A percentile compares a stretch with the other conserved stretches of the same genome.
phyloP scores from a whole-genome alignment of 2,329 filamentous ascomycete genomes.

The Trichoderma arundinaceum region DNA sequence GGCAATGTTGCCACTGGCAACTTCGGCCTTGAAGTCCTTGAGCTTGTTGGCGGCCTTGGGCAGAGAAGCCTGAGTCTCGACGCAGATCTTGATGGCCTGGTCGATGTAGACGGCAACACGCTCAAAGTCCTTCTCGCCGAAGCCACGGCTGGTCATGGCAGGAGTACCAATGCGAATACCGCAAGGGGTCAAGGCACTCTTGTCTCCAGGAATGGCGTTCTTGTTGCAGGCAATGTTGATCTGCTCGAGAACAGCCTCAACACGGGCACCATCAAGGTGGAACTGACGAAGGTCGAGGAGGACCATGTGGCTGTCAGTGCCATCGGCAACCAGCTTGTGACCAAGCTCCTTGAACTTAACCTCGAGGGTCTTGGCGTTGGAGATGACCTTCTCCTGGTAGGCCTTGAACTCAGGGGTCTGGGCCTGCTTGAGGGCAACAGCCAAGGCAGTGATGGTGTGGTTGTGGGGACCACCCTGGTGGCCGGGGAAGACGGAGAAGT shows the following conservation, averaged over 20 bases:
- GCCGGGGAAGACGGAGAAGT: slow-evolving; percentile 98
- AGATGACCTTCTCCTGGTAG: slow-evolving; percentile 90
- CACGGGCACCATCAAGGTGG: slow-evolving; percentile 87
- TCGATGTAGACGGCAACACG: slow-evolving; percentile 90
- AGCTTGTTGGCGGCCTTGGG: slow-evolving; percentile 99
- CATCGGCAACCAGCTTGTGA: slow-evolving; percentile 93
- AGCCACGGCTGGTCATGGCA: slow-evolving; percentile 95
- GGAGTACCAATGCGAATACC: slow-evolving; percentile 96
- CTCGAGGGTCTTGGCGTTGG: slow-evolving; percentile 92
- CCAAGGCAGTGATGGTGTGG: slow-evolving; percentile 97
- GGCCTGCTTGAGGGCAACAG: slow-evolving; percentile 94
- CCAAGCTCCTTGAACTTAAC: slow-evolving; percentile 82
- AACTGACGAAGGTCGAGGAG: slow-evolving; percentile 90
- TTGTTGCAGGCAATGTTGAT: slow-evolving; percentile 99
- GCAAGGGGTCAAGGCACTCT: slow-evolving; percentile 90
- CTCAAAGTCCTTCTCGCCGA: slow-evolving; percentile 90
- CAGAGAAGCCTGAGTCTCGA: slow-evolving; percentile 80
- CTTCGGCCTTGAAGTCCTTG: slow-evolving; percentile 98
- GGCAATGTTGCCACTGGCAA: slow-evolving; percentile 74
- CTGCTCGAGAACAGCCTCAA: slow-evolving; percentile 94
- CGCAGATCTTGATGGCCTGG: slow-evolving; percentile 84
- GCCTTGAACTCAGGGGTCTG: slow-evolving; percentile 87
- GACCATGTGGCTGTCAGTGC: slow-evolving; percentile 98
- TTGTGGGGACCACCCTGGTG: slow-evolving; percentile 99
- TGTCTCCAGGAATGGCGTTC: slow-evolving; percentile 97